These are phyloP conservation scores for Penicillium sp. DNA, from an alignment of 2,329 filamentous ascomycete species.

Conservation along the genomic window DNA sequence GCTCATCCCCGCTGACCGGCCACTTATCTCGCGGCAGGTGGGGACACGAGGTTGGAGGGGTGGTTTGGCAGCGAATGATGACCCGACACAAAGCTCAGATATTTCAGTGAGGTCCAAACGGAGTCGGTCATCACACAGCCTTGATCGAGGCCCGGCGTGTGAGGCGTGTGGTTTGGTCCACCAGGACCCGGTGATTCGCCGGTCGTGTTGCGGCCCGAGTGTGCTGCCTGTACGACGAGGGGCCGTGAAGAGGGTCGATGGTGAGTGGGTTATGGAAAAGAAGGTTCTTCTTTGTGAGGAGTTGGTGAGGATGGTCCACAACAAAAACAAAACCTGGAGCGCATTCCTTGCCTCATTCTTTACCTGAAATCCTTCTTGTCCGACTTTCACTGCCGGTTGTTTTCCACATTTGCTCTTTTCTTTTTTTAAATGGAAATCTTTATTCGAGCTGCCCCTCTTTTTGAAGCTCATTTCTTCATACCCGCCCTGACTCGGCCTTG, in stretches of 20 bases:
- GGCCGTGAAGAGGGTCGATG: not conserved
- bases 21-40: not conserved
- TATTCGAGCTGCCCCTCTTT: not conserved
- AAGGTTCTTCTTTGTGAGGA: not conserved
- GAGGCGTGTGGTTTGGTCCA: not conserved
- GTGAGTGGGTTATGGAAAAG: not conserved
- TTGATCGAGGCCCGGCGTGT: not conserved
- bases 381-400: not conserved
- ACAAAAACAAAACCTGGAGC: not conserved
- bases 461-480: not conserved
- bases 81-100: constrained; percentile 11
- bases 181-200: not conserved
- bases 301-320: not conserved
- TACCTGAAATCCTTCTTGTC: not conserved
- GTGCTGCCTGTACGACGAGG: not conserved
- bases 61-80: constrained; percentile 16
- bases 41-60: constrained; percentile 1
- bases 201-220: not conserved
- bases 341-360: not conserved
- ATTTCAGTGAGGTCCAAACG: not conserved
- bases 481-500: not conserved
- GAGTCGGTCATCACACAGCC: not conserved
- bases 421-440: not conserved
- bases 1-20: constrained; percentile 13
- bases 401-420: not conserved